These are phyloP conservation scores for Erythrophleum fordii DNA, from an alignment of 306 rosid species.

Conservation along the genomic window DNA sequence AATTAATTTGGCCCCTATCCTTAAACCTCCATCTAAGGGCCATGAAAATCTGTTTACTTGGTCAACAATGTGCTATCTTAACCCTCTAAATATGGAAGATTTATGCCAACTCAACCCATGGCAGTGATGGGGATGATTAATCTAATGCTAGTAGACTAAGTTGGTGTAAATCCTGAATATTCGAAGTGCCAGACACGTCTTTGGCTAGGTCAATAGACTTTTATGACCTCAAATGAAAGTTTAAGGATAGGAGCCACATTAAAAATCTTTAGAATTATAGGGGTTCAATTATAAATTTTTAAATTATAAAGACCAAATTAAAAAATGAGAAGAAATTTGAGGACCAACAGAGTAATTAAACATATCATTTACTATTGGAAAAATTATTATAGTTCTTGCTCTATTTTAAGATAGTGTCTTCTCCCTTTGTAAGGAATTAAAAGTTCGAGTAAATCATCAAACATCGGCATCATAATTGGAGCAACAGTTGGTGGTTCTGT, in stretches of 20 bases:
- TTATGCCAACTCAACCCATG: not conserved
- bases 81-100: not conserved
- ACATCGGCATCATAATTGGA: constrained; percentile 49
- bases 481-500: constrained; percentile 61
- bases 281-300: no score
- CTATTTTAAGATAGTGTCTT: constrained; percentile 10
- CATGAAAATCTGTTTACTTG: not conserved
- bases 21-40: not conserved
- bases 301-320: not conserved
- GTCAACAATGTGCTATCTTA: not conserved
- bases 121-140: not conserved
- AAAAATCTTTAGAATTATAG: no score
- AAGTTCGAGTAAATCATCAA: constrained; percentile 34
- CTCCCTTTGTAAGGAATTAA: not conserved
- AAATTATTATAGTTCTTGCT: not conserved
- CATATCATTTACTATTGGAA: not conserved
- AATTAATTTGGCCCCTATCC: not conserved
- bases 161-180: not conserved
- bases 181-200: not conserved
- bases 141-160: not conserved
- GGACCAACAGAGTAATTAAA: not conserved
- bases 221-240: not conserved
- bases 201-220: not conserved
- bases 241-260: not conserved
- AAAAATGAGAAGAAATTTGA: not conserved